Conservation (phyloP, 805 yeast species). For the Yarrowia sp. region DNA sequence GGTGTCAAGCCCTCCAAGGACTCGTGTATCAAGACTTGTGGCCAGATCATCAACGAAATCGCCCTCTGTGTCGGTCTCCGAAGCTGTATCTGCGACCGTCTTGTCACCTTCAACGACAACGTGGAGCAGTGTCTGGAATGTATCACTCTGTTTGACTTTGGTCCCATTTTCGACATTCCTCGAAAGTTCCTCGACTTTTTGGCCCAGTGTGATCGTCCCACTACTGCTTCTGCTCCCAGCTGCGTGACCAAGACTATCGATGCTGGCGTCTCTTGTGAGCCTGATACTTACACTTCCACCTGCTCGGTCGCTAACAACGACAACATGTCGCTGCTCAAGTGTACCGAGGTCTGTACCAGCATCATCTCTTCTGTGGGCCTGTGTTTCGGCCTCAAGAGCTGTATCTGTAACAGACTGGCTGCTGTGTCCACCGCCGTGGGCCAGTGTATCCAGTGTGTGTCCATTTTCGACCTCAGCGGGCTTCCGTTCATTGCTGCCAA, state of each 20-base stretch:
- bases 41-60: not conserved
- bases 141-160: not conserved
- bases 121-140: not conserved
- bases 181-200: not conserved
- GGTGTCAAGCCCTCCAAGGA: not conserved
- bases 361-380: constrained; percentile 1
- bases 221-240: not conserved
- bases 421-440: not conserved
- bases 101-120: not conserved
- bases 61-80: not conserved
- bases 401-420: constrained; percentile 4
- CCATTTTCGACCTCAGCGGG: constrained; percentile 1
- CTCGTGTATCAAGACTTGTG: not conserved
- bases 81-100: constrained; percentile 4
- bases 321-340: not conserved
- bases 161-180: not conserved
- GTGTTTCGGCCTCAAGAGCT: not conserved
- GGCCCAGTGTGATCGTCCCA: not conserved
- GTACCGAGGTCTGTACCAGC: not conserved
- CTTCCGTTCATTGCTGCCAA: not conserved
- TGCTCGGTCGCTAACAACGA: not conserved
- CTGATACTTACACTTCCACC: not conserved
- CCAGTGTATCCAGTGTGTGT: constrained; percentile 8
- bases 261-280: not conserved
- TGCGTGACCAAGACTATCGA: not conserved